phyloP scores from a whole-genome alignment of 805 yeast species.

The Metschnikowia santaceciliae region DNA sequence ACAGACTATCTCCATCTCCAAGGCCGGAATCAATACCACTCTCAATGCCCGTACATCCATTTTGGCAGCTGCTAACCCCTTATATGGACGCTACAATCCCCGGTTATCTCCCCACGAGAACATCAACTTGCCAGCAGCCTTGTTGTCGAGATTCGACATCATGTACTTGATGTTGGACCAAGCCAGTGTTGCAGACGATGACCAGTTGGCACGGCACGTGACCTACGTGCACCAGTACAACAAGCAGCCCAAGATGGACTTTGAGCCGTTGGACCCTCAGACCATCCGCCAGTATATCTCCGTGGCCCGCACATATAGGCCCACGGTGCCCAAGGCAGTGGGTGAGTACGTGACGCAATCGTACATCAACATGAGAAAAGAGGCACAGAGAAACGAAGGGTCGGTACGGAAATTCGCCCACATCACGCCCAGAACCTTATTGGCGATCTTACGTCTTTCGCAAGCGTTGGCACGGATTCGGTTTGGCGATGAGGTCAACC shows the following conservation, averaged over 20 bases:
- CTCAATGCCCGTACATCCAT: conserved; percentile 93
- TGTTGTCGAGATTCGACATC: conserved; percentile 90
- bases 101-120: conserved; percentile 88
- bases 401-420: conserved; percentile 80
- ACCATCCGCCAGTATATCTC: conserved; percentile 83
- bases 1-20: conserved; percentile 94
- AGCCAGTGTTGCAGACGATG: conserved; percentile 77
- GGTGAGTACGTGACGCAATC: conserved; percentile 82
- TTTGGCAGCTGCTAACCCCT: conserved; percentile 97
- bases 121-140: conserved; percentile 94
- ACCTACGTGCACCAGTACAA: conserved; percentile 94
- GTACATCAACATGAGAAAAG: conserved; percentile 90
- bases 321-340: conserved; percentile 76
- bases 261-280: conserved; percentile 72
- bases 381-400: conserved; percentile 74
- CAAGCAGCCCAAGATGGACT: conserved; percentile 73
- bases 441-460: conserved; percentile 87
- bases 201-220: conserved; percentile 86
- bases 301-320: conserved; percentile 78
- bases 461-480: conserved; percentile 92
- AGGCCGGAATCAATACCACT: conserved; percentile 96
- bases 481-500: conserved; percentile 65
- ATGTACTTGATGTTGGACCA: conserved; percentile 81
- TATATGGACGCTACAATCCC: conserved; percentile 92
- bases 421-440: conserved; percentile 90